Percentiles rank a stretch among this genome's conserved stretches.
Conservation (phyloP, 306 rosid species). For the Ormosia emarginata region DNA sequence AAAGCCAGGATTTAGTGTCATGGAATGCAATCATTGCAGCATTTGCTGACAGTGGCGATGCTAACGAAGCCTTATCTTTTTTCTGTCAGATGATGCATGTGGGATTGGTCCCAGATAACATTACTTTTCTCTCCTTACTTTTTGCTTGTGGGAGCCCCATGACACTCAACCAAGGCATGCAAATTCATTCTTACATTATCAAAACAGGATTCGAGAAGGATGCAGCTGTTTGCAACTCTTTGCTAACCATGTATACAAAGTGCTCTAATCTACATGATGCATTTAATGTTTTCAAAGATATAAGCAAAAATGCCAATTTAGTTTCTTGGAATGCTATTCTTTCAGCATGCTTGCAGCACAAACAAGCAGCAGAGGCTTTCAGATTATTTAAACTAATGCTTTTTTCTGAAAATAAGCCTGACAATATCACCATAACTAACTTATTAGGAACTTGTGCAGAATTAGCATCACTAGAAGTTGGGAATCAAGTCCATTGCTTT, state of each 20-base stretch:
- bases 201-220: conserved; percentile 46
- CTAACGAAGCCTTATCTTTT: conserved; percentile 46
- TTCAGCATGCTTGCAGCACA: conserved; percentile 60
- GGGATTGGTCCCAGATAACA: conserved; percentile 49
- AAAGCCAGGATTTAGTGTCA: conserved; percentile 62
- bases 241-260: conserved; percentile 67
- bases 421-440: conserved; percentile 55
- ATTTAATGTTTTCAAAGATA: conserved; percentile 45
- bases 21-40: conserved; percentile 81
- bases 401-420: conserved; percentile 48
- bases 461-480: conserved; percentile 59
- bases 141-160: conserved; percentile 52
- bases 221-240: conserved; percentile 49
- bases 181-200: conserved; percentile 55
- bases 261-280: conserved; percentile 59
- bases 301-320: conserved; percentile 36
- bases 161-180: conserved; percentile 59
- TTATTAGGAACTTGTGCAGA: conserved; percentile 61
- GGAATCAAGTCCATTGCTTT: conserved; percentile 67
- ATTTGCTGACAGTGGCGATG: conserved; percentile 42
- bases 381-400: conserved; percentile 52
- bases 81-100: conserved; percentile 50
- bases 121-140: conserved; percentile 60
- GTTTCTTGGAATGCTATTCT: conserved; percentile 81
- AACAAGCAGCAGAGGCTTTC: conserved; percentile 55